A percentile compares a stretch with the other conserved stretches of the same genome.
Conservation (phyloP, 768 basidiomycete genomes). For the Agaricus subrufescens region DNA sequence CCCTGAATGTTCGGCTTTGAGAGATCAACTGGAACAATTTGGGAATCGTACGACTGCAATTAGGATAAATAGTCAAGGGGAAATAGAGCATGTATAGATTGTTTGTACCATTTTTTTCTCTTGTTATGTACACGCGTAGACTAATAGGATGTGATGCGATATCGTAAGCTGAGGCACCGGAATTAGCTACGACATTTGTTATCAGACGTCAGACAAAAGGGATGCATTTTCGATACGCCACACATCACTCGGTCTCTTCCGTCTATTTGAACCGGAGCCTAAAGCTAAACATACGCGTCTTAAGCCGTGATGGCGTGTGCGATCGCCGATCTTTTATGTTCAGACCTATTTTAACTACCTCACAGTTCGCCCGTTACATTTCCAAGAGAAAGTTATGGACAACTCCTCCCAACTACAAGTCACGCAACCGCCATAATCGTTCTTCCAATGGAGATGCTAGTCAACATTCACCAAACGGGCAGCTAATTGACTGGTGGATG, state of each 20-base stretch:
- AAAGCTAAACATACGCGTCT: not conserved
- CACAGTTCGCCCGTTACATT: not conserved
- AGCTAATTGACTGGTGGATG: not conserved
- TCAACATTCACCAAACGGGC: not conserved
- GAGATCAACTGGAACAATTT: conserved; percentile 31
- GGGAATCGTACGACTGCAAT: conserved; percentile 11
- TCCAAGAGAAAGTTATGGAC: not conserved
- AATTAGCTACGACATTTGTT: too few species aligned
- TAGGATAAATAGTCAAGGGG: not conserved
- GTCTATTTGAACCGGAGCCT: not conserved
- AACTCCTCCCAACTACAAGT: not conserved
- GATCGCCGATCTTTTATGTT: not conserved
- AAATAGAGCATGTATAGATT: not conserved
- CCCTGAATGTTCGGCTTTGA: conserved; percentile 45
- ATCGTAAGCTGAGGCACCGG: too few species aligned
- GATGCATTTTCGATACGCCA: too few species aligned
- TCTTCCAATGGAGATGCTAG: conserved; percentile 2
- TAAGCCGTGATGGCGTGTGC: not conserved
- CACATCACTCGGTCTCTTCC: not conserved
- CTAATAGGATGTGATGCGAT: too few species aligned
- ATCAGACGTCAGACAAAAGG: too few species aligned
- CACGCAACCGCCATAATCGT: conserved; percentile 2
- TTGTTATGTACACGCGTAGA: too few species aligned
- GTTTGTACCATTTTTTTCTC: too few species aligned
- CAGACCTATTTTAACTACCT: not conserved